phyloP scores from a whole-genome alignment of 345 rosid species.

The Boechera divaricarpa region DNA sequence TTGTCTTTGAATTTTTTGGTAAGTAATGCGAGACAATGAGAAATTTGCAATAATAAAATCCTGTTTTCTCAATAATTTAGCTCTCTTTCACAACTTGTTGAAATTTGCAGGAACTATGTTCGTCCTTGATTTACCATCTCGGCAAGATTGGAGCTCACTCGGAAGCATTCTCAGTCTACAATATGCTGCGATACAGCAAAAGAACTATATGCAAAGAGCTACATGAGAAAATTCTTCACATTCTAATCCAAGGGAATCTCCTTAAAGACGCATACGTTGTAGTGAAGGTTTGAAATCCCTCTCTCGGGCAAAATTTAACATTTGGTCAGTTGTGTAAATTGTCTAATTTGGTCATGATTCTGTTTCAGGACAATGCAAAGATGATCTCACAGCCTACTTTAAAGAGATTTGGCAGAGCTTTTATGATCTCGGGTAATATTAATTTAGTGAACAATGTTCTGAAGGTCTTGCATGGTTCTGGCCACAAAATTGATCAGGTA shows the following conservation, averaged over 20 bases:
- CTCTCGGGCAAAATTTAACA: constrained; percentile 11
- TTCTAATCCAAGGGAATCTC: constrained; percentile 72
- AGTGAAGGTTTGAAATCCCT: constrained; percentile 65
- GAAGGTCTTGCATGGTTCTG: constrained; percentile 77
- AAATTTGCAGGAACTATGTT: constrained; percentile 71
- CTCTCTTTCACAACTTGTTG: neutral
- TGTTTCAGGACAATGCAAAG: constrained; percentile 69
- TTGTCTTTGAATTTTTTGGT: neutral
- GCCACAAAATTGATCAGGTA: constrained; percentile 81
- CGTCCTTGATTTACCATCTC: constrained; percentile 74
- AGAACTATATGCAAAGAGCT: constrained; percentile 80
- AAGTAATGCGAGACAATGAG: neutral
- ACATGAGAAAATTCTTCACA: constrained; percentile 83
- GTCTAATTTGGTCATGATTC: constrained; percentile 23
- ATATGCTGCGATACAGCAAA: constrained; percentile 74
- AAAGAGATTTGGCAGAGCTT: constrained; percentile 69
- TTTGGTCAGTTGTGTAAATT: neutral
- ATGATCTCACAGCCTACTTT: constrained; percentile 68
- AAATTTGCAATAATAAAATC: neutral
- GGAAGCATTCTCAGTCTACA: constrained; percentile 83
- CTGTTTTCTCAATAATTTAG: neutral
- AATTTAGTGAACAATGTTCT: constrained; percentile 81
- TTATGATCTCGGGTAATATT: constrained; percentile 67
- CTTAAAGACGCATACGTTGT: constrained; percentile 87
- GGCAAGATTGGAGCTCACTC: constrained; percentile 67